These are phyloP conservation scores for Myxozyma mucilagina DNA, from an alignment of 805 yeast species.

Conservation along the genomic window DNA sequence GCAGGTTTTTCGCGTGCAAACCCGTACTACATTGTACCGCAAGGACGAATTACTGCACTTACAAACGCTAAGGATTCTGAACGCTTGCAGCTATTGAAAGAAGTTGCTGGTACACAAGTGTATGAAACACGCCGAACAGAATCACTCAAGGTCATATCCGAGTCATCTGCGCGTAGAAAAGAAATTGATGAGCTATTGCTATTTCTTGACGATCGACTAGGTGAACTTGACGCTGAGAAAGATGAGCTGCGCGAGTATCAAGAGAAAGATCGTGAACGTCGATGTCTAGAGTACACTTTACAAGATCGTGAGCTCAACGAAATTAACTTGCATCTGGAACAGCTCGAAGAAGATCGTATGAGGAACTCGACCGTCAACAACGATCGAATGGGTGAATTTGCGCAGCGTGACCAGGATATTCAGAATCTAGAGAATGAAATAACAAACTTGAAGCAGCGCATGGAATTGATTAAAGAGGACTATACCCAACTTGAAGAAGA, in stretches of 20 bases:
- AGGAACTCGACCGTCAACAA: constrained; percentile 55
- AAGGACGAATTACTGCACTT: constrained; percentile 79
- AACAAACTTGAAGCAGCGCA: constrained; percentile 48
- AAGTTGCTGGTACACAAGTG: constrained; percentile 92
- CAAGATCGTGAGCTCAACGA: constrained; percentile 74
- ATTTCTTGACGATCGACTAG: constrained; percentile 64
- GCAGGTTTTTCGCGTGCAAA: constrained; percentile 90
- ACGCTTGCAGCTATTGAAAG: constrained; percentile 74
- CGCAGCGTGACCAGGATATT: constrained; percentile 53
- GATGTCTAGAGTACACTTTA: constrained; percentile 70
- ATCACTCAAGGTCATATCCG: constrained; percentile 74
- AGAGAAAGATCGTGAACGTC: constrained; percentile 62
- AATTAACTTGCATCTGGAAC: constrained; percentile 59
- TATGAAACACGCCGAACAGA: constrained; percentile 81
- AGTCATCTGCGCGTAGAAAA: constrained; percentile 65
- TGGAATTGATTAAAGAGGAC: constrained; percentile 59
- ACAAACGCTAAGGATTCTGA: constrained; percentile 89
- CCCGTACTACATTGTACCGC: constrained; percentile 96
- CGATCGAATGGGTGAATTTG: constrained; percentile 55
- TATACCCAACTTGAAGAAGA: constrained; percentile 52
- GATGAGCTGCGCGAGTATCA: constrained; percentile 72
- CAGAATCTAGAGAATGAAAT: constrained; percentile 41
- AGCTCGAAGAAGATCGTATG: constrained; percentile 58
- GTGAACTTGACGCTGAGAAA: constrained; percentile 79
- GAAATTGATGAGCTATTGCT: constrained; percentile 72